These are phyloP conservation scores for Elasticomyces elasticus DNA, from an alignment of 495 filamentous ascomycete species.

Conservation along the genomic window DNA sequence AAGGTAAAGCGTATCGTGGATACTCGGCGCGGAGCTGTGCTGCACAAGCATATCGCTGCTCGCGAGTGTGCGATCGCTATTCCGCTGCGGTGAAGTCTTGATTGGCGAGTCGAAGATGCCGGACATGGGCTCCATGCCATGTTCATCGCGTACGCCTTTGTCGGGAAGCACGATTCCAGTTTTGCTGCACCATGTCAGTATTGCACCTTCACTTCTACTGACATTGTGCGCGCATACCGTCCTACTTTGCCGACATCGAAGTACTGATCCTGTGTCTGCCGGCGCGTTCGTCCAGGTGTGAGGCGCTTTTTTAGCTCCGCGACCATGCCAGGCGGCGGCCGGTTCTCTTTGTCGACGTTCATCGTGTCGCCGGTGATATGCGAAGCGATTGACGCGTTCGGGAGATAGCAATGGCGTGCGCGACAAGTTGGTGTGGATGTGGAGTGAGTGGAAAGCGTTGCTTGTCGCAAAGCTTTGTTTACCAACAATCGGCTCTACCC, in stretches of 20 bases:
- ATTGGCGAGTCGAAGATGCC: slow-evolving; percentile 84
- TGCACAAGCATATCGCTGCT: slow-evolving; percentile 36
- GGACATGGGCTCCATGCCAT: slow-evolving; percentile 81
- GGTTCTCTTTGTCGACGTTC: slow-evolving; percentile 21
- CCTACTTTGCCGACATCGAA: slow-evolving; percentile 55
- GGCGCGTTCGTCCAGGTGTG: slow-evolving; percentile 22
- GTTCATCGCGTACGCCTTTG: slow-evolving; percentile 70
- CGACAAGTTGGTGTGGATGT: background rate
- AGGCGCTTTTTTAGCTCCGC: slow-evolving; percentile 1
- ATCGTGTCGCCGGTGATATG: slow-evolving; percentile 3
- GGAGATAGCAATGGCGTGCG: background rate
- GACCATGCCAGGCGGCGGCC: slow-evolving; percentile 13
- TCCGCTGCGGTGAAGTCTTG: slow-evolving; percentile 37
- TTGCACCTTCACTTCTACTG: background rate
- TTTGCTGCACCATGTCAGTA: slow-evolving; percentile 40
- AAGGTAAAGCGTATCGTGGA: slow-evolving; percentile 26
- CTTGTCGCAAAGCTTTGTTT: slow-evolving; percentile 1
- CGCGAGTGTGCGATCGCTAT: slow-evolving; percentile 32
- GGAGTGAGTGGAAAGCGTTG: slow-evolving; percentile 1
- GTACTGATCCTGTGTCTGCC: slow-evolving; percentile 51
- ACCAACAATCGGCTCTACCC: background rate
- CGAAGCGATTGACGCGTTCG: background rate
- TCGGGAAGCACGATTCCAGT: slow-evolving; percentile 78
- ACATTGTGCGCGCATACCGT: slow-evolving; percentile 38
- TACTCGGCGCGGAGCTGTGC: slow-evolving; percentile 40